Evolutionary conservation across 768 basidiomycete genomes (phyloP), one percentile per base, ranked within the genome.

Genomic region (Chalciporus pseudorubinellus): DNA sequence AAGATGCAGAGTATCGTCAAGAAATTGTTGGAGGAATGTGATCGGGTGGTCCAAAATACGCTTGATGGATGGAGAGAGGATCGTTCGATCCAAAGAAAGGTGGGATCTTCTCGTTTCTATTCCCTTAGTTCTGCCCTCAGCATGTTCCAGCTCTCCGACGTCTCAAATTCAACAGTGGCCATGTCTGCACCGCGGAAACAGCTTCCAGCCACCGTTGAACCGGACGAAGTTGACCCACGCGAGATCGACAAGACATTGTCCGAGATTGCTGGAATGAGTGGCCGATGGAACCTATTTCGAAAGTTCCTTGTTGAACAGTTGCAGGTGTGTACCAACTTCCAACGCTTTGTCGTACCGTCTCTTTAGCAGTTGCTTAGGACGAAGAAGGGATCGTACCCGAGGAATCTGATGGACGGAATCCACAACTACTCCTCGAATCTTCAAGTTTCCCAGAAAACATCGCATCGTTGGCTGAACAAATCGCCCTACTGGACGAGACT

Each of bases 51-150:
- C 0, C 80, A 82, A 58, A 77, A 77, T 21, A 74, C 95, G 1
- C 71, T 92, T 4, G 82, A 84, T 40, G 82, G 85, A 18, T 99
- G 97, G 95, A 89, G 89, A 60, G 94, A 97, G 65, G 95, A 98
- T 62, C 76, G 97, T 47, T 72, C 79, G 16, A 82, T 95, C 59
- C 83, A 87, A 59, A 79, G 92, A 44, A 92, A 91, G 78, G 92
- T 85, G 51, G 20, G 66, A 33, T 2, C 1, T 52, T 42, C 10
- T 46, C 2, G 18, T 53, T 48, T 53, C 11, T 18, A 12, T 18
- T 34, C 40, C 22, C n/a, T 42, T 7, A 31, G 39, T 43, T 51
- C 53, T 39, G 26, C 42, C 24, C 46, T 33, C 6, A 51, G 5
- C n/a, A 16, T 39, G 28, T 33, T 19, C 12, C 53, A 84, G 83